A percentile compares a stretch with the other conserved stretches of the same genome.
Evolutionary conservation across 768 basidiomycete genomes (phyloP).

Genomic region (Suillus subluteus): DNA sequence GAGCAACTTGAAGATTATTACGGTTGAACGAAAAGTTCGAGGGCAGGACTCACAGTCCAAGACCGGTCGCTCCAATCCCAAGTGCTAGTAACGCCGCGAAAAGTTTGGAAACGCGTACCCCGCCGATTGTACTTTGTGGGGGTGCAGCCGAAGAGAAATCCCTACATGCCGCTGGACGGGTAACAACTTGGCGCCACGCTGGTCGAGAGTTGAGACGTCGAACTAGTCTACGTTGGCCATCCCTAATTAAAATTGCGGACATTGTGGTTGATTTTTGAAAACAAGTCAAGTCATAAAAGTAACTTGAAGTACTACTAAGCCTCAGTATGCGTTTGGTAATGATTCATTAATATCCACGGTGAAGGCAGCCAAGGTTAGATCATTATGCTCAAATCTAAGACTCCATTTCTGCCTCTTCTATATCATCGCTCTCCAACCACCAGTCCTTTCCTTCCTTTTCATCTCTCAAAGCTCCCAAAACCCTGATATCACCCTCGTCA

Average conservation of each 20-base stretch:
- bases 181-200: background rate
- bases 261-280: background rate
- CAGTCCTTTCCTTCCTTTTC: constrained; percentile 38
- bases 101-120: constrained; percentile 39
- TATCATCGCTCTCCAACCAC: constrained; percentile 60
- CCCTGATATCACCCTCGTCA: constrained; percentile 33
- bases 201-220: constrained; percentile 5
- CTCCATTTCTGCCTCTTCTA: constrained; percentile 42
- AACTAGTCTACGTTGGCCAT: background rate
- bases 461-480: constrained; percentile 27
- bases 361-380: background rate
- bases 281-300: background rate
- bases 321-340: background rate
- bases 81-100: constrained; percentile 40
- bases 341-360: too few relatives aligned
- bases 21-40: background rate
- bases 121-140: constrained; percentile 3
- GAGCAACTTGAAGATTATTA: constrained; percentile 1
- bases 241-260: background rate
- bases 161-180: background rate
- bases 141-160: constrained; percentile 16
- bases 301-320: background rate
- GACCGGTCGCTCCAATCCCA: constrained; percentile 44
- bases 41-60: constrained; percentile 43
- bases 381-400: background rate